Conservation (phyloP, 768 basidiomycete genomes). For the Pleurotus giganteus region DNA sequence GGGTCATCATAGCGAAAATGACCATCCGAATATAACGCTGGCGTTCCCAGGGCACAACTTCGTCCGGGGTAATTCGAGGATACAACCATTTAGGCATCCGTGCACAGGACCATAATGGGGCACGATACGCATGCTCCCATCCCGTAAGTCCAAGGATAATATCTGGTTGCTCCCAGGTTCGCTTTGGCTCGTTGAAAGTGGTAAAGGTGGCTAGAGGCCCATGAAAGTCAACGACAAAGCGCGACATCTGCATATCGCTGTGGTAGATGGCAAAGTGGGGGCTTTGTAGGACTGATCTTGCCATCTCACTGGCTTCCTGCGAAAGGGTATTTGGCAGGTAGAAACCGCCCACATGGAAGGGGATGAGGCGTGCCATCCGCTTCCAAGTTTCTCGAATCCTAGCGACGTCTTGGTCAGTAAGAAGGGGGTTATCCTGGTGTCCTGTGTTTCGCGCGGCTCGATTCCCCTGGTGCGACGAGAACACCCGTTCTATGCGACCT, state of each 20-base stretch:
- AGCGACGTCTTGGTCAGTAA: conserved; percentile 21
- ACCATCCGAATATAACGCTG: conserved; percentile 20
- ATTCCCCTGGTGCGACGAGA: conserved; percentile 7
- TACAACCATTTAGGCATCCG: conserved; percentile 26
- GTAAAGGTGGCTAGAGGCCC: not conserved
- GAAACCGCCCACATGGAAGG: conserved; percentile 27
- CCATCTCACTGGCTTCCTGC: conserved; percentile 20
- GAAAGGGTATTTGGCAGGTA: conserved; percentile 25
- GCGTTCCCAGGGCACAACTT: conserved; percentile 20
- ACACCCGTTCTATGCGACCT: conserved; percentile 24
- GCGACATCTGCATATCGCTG: conserved; percentile 27
- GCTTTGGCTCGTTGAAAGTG: not conserved
- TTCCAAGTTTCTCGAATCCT: conserved; percentile 24
- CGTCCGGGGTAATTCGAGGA: conserved; percentile 17
- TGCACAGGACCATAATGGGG: conserved; percentile 30
- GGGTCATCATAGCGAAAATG: conserved; percentile 21
- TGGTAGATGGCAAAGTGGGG: conserved; percentile 23
- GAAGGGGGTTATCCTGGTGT: conserved; percentile 10
- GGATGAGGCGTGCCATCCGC: conserved; percentile 19
- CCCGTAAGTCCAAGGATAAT: conserved; percentile 20
- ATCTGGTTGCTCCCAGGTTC: conserved; percentile 13
- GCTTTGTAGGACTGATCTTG: conserved; percentile 21
- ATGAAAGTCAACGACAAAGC: conserved; percentile 23
- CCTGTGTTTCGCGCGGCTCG: conserved; percentile 4
- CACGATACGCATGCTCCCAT: conserved; percentile 27